A percentile compares a stretch with the other conserved stretches of the same genome.
These are phyloP conservation scores for Schizothecium vesticola DNA, from an alignment of 495 filamentous ascomycete species.

Conservation along the genomic window DNA sequence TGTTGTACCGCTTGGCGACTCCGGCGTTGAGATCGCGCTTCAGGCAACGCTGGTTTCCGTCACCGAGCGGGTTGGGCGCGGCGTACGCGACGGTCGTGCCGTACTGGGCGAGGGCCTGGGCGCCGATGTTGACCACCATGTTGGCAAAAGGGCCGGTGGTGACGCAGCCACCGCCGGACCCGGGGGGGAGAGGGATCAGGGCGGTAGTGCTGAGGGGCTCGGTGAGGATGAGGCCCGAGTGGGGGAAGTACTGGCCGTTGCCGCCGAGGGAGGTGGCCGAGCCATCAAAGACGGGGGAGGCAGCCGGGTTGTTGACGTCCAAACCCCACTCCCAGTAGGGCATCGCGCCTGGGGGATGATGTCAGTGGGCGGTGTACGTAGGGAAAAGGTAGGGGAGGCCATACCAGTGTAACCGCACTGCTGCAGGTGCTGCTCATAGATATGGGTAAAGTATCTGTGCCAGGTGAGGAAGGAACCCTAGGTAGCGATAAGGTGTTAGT, in stretches of 20 bases:
- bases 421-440: conserved; percentile 59
- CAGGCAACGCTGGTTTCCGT: conserved; percentile 54
- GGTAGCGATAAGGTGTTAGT: too few species aligned
- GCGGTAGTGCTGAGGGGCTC: neutral
- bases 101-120: conserved; percentile 28
- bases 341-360: conserved; percentile 11
- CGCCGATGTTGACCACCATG: conserved; percentile 47
- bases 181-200: conserved; percentile 30
- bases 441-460: conserved; percentile 62
- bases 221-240: conserved; percentile 10
- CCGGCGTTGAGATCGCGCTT: conserved; percentile 52
- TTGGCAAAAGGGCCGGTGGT: conserved; percentile 50
- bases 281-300: conserved; percentile 58
- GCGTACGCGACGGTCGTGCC: conserved; percentile 5
- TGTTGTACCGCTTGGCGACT: conserved; percentile 39
- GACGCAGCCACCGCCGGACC: conserved; percentile 60
- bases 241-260: conserved; percentile 28
- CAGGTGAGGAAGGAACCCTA: conserved; percentile 61
- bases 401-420: conserved; percentile 63
- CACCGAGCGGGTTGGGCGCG: conserved; percentile 16
- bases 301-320: conserved; percentile 40
- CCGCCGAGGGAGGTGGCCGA: conserved; percentile 54
- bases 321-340: conserved; percentile 61
- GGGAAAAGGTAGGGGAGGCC: neutral
- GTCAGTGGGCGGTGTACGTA: neutral